These are phyloP conservation scores for Artemisia argyi DNA, from an alignment of 129 eudicot genomes.

Conservation along the genomic window DNA sequence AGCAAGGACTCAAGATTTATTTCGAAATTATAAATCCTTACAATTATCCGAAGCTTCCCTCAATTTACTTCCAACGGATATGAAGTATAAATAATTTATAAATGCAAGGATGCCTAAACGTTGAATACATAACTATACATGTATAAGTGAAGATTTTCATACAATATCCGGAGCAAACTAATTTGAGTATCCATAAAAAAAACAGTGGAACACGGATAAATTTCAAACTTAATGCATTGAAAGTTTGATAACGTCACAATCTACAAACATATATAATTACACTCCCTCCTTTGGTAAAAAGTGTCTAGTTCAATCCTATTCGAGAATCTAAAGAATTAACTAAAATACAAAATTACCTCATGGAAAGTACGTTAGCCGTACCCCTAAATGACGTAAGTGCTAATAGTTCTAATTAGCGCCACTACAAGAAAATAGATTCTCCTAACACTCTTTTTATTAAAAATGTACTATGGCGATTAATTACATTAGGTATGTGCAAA, in stretches of 20 bases:
- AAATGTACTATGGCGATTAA: no score
- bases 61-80: not conserved
- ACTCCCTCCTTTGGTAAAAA: not conserved
- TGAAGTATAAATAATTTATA: not conserved
- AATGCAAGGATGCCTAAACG: conserved; percentile 2
- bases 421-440: not conserved
- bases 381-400: not conserved
- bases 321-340: not conserved
- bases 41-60: no score
- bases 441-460: not conserved
- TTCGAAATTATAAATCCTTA: no score
- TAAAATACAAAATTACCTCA: conserved; percentile 8
- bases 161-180: not conserved
- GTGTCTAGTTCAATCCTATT: not conserved
- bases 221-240: no score
- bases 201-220: not conserved
- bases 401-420: not conserved
- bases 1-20: no score
- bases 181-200: not conserved
- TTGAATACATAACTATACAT: not conserved
- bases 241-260: not conserved
- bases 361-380: not conserved
- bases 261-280: not conserved
- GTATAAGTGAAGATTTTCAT: not conserved
- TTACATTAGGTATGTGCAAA: no score